Base-by-base conservation (phyloP, 495 filamentous ascomycete genomes). In the Endocarpon pusillum region DNA sequence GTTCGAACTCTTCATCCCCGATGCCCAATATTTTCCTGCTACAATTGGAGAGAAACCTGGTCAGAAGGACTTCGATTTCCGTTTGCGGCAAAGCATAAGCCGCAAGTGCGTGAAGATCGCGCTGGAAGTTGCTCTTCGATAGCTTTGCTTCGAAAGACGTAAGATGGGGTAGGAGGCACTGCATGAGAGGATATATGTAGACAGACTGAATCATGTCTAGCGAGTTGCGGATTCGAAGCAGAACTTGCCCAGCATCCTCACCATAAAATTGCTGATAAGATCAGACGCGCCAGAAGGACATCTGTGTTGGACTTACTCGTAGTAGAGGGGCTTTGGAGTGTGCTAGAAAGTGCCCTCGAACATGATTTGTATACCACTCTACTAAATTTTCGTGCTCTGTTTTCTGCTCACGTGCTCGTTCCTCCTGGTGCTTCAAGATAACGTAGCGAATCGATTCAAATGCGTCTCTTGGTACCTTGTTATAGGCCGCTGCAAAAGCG, bases 51-150 rank as follows among this genome's bases (percentile, higher is more conserved):
- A 83, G 42, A 25, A 77, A 67, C 15, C 47, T 48, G 2, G 57
- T 54, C 3, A 84, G 47, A 9, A 73, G 55, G 11, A 48, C 45
- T 24, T 65, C 60, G 21, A 81, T 46, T 4, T 45, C 29, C 19
- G 50, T 51, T 43, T 62, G 61, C 3, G 71, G 70, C 19, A 74
- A 51, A 3, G 75, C 74, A 48, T 78, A 75, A 12, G 64, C 62
- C 20, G 81, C 64, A 17, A 83, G 64, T 14, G 74, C 68, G 44
- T 78, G 66, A 17, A 84, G 64, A 39, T 72, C 66, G 23, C 67
- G 57, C 14, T 60, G 57, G 37, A 81, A 70, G 16, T 62, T 67
- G 14, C 49, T 34, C 32, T 68, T 52, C 5, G 62, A 49, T 3
- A 39, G 39, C 3, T 66, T 57, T 38, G 46, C 51, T 15, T 47